phyloP scores from a whole-genome alignment of 768 basidiomycete genomes.

The Auricularia sp. region DNA sequence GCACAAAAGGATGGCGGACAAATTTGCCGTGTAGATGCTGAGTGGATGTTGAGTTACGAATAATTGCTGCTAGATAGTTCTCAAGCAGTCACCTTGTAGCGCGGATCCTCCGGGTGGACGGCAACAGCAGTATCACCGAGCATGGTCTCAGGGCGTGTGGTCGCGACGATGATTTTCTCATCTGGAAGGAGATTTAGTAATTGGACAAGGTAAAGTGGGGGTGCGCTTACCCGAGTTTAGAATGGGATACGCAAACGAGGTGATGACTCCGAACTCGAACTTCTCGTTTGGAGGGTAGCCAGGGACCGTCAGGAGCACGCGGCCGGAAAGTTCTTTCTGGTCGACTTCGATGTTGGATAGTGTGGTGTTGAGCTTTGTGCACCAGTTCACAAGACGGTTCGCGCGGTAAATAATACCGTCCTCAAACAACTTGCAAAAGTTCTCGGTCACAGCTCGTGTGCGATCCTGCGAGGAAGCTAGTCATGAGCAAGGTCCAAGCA shows the following conservation, averaged over 20 bases:
- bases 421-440: constrained; percentile 84
- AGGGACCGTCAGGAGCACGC: constrained; percentile 80
- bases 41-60: not conserved
- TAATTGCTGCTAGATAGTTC: not conserved
- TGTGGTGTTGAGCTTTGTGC: constrained; percentile 89
- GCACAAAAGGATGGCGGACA: constrained; percentile 78
- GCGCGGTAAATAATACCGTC: constrained; percentile 90
- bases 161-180: constrained; percentile 87
- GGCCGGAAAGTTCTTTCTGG: constrained; percentile 77
- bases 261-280: constrained; percentile 94
- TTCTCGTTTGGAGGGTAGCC: constrained; percentile 93
- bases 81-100: constrained; percentile 57
- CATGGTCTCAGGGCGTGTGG: constrained; percentile 98
- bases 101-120: constrained; percentile 84
- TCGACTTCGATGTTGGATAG: constrained; percentile 99
- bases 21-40: constrained; percentile 93
- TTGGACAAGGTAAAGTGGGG: not conserved
- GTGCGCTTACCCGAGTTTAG: constrained; percentile 61
- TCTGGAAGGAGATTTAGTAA: constrained; percentile 33
- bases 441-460: constrained; percentile 83
- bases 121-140: constrained; percentile 96
- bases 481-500: not conserved
- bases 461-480: constrained; percentile 36
- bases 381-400: constrained; percentile 97
- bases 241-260: constrained; percentile 90